A percentile compares a stretch with the other conserved stretches of the same genome.
These are phyloP conservation scores for Castanopsis chinensis DNA, from an alignment of 306 rosid species.

Conservation along the genomic window DNA sequence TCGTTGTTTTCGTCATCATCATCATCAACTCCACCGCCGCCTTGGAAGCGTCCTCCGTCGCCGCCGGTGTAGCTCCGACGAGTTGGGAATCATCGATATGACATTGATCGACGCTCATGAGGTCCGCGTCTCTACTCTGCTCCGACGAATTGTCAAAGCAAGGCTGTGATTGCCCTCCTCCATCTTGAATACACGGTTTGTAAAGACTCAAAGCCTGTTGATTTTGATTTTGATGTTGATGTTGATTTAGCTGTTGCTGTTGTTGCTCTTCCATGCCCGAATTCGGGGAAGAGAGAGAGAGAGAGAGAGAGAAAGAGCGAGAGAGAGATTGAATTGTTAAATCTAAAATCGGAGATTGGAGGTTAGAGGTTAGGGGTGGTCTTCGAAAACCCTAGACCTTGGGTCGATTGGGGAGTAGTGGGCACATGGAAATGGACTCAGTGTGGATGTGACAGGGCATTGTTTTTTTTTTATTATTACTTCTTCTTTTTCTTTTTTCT, in stretches of 20 bases:
- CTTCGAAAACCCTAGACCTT: constrained; percentile 50
- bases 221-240: too few relatives aligned
- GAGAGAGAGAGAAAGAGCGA: too few relatives aligned
- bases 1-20: neutral
- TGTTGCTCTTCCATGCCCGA: constrained; percentile 30
- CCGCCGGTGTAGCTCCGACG: constrained; percentile 26
- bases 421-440: constrained; percentile 47
- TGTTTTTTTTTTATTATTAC: neutral
- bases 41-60: neutral
- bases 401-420: constrained; percentile 33
- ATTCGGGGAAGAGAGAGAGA: constrained; percentile 6
- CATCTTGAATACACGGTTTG: constrained; percentile 12
- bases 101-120: constrained; percentile 30
- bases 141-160: constrained; percentile 17
- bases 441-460: constrained; percentile 42
- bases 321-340: neutral
- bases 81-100: constrained; percentile 33
- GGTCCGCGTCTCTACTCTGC: neutral
- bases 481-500: neutral
- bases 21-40: constrained; percentile 6
- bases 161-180: neutral
- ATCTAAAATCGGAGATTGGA: constrained; percentile 6
- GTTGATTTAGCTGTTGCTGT: neutral
- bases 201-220: neutral
- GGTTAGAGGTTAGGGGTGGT: neutral